Evolutionary conservation across 805 yeast species (phyloP).

Genomic region (Nadsonia fulvescens): DNA sequence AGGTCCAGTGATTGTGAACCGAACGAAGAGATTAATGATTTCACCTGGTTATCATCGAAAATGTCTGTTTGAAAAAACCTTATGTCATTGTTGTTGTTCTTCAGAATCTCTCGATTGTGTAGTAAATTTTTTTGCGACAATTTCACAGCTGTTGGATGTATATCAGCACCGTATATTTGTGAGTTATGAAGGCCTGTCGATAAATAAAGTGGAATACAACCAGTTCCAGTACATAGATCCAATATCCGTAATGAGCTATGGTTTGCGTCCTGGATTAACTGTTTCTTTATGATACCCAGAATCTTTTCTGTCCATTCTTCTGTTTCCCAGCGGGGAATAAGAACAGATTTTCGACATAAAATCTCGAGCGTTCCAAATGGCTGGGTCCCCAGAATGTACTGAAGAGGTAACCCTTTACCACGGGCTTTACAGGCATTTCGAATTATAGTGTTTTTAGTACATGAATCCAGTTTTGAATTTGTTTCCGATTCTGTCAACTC

Average conservation of each 20-base stretch:
- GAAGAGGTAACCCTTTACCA: conserved; percentile 46
- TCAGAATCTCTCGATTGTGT: conserved; percentile 7
- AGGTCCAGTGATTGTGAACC: too few species aligned
- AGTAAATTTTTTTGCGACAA: conserved; percentile 31
- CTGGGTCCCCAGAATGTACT: conserved; percentile 68
- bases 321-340: conserved; percentile 90
- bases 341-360: conserved; percentile 40
- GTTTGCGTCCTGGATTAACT: too few species aligned
- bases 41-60: conserved; percentile 9
- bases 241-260: conserved; percentile 21
- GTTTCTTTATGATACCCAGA: conserved; percentile 10
- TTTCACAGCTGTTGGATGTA: conserved; percentile 32
- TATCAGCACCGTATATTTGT: conserved; percentile 33
- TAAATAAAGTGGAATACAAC: conserved; percentile 57
- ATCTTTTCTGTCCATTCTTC: conserved; percentile 66
- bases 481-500: conserved; percentile 28
- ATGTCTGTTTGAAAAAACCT: not conserved
- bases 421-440: conserved; percentile 36
- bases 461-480: conserved; percentile 28
- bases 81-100: conserved; percentile 4
- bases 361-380: conserved; percentile 66
- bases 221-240: conserved; percentile 79
- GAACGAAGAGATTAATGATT: too few species aligned
- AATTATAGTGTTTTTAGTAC: too few species aligned
- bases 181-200: conserved; percentile 15